These are phyloP conservation scores for Kwoniella sp. DNA, from an alignment of 768 basidiomycete species.

Conservation along the genomic window DNA sequence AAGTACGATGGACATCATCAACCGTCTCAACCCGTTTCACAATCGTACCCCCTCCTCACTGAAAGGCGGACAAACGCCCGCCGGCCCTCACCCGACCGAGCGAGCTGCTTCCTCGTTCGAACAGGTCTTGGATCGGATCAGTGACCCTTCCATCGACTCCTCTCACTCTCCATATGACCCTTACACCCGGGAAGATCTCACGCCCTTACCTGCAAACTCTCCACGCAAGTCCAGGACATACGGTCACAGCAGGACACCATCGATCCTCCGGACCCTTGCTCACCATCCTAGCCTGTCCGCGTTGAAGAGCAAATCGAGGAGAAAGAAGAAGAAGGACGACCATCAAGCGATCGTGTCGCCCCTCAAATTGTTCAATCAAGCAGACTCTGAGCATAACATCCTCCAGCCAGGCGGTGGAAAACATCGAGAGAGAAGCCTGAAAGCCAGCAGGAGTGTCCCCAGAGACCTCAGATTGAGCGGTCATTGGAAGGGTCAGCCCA, in stretches of 20 bases:
- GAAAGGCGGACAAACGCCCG: too few species aligned
- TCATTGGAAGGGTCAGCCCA: neutral
- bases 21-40: constrained; percentile 11
- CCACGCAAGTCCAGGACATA: too few species aligned
- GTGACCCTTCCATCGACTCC: constrained; percentile 1
- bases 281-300: constrained; percentile 40
- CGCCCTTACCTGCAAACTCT: too few species aligned
- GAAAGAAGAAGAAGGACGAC: constrained; percentile 10
- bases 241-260: constrained; percentile 12
- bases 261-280: constrained; percentile 19
- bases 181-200: too few species aligned
- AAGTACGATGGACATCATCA: constrained; percentile 15
- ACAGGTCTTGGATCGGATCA: neutral
- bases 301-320: constrained; percentile 19
- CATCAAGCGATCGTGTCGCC: too few species aligned
- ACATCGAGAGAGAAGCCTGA: constrained; percentile 15
- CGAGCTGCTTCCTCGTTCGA: constrained; percentile 9
- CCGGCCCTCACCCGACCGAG: neutral
- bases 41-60: constrained; percentile 10
- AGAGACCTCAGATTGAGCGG: constrained; percentile 19
- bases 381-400: too few species aligned
- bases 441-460: constrained; percentile 18
- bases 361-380: too few species aligned
- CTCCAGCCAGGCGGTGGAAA: too few species aligned
- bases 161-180: neutral